Base-by-base conservation (phyloP, 148 eudicot genomes). In the Rhododendron kiyosumense region DNA sequence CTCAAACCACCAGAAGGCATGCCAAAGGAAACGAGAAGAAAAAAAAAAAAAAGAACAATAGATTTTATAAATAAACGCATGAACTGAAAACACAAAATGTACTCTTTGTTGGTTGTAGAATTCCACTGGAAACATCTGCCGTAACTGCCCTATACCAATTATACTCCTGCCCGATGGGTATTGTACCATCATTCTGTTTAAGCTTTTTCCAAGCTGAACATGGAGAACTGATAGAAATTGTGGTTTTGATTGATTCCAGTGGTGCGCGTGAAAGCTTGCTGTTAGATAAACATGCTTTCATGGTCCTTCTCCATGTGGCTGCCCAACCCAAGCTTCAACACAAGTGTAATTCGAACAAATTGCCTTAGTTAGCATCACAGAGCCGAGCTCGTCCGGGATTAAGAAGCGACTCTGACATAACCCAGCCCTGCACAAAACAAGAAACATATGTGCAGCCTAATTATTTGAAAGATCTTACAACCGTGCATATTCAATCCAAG, bases 311-410 rank as follows among this genome's bases (percentile, higher is more conserved):
- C 83, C 71, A 20, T n/a, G 36, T 57, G 17, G 26, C 83, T 3
- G 26, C 83, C 83, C 83, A 81, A 26, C 26, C 24, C 14, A 10
- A 81, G 46, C 63, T 81, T 20, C 13, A 18, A 28, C 38, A 54
- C 69, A 57, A 17, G 57, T 9, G 57, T 61, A 6, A 17, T 75
- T 18, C 30, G 12, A 51, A n/a, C 41, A 38, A 10, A 51, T 24
- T 59, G 18, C 84, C 65, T 89, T 83, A 90, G 48, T 20, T 75
- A 38, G 84, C 57, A 46, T 86, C 89, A 88, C 90, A 92, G 48
- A 96, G 87, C 81, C 98, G 98, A 67, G 98, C 98, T 86, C 94
- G 90, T 57, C 99, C 99, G 26, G 99, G 99, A 94, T 97, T 95
- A 78, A 97, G 96, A 86, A 93, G 95, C 48, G 98, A 95, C 84